Evolutionary conservation across 148 eudicot species (phyloP), one percentile per base, ranked within the genome.

Genomic region (Rhododendron henanense): DNA sequence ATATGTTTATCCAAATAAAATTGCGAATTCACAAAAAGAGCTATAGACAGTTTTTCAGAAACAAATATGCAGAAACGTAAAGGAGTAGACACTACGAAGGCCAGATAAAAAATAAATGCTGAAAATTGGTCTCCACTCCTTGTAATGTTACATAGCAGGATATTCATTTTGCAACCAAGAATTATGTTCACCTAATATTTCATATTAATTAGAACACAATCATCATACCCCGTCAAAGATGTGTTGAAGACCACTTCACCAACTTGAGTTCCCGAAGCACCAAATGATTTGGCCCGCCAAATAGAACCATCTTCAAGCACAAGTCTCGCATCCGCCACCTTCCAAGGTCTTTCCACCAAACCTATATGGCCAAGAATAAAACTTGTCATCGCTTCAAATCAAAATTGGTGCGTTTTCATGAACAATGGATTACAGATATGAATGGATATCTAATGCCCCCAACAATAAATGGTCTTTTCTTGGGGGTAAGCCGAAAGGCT

Each of bases 241-340:
- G 99, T 97, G 84, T 97, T 97, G 89, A 97, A 97, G 79, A 95
- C 99, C 84, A 97, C 98, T 93, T 97, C 99, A 87, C 99, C 99
- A 91, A 97, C 96, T 97, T 95, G 98, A 85, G 99, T 97, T 76
- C 98, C 99, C 16, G 95, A 85, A 82, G 99, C 98, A 87, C 99
- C 99, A 91, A 97, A 97, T 57, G 99, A 95, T 86, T 95, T 97
- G 9, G 99, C 99, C 74, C 81, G 91, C 99, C 99, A 97, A 77
- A 95, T 89, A 76, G 98, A 95, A 79, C 99, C 99, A 90, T 97
- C 99, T 86, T 95, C 98, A 61, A 95, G 98, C 85, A 94, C 98
- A 88, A 97, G 94, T 86, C 98, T 89, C 45, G 98, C 98, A 91
- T 97, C 98, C 11, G 98, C 93, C 85, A 94, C 90, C 91, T 95